Base-by-base conservation (phyloP, 257 asterid genomes). In the Nicotiana paniculata region DNA sequence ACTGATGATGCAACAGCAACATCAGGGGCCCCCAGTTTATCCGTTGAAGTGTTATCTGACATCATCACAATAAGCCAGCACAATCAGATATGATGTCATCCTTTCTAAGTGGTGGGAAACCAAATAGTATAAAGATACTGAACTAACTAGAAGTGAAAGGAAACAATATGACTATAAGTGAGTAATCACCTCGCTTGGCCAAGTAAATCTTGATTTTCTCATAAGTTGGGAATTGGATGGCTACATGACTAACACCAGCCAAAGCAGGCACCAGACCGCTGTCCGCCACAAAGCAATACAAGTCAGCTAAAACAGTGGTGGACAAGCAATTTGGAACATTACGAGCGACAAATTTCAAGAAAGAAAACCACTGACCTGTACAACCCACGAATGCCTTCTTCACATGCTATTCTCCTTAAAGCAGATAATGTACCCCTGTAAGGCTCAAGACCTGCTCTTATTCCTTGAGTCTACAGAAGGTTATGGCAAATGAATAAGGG, bases 201-300 rank as follows among this genome's bases (percentile, higher is more conserved):
- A 96, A 90, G 90, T 91, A 90, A 69, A 81, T 65, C 84, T 96
- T 96, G 78, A 93, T 91, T 88, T 90, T 89, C 92, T 95, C 99
- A 79, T 95, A 95, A 11, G 93, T 88, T 54, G 99, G 97, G 84
- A 95, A 95, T 58, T 96, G 99, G 87, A 96, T 93, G 21, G 99
- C 98, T 9, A 93, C 98, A 82, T 96, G 98, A 86, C 93, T 96
- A 81, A 94, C 79, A 63, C 99, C 98, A 83, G 97, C 98, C 90
- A 96, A 88, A 83, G 98, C 98, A 26, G 98, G 98, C 86, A 96
- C 97, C 69, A 96, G 96, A 88, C 99, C 99, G 85, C 99, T 95
- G 94, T 85, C 83, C 82, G 82, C 66, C 68, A 85, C 58, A 81
- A 80, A 61, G 86, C 69, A 81, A 75, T n/a, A 35, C 28, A 64